phyloP scores from a whole-genome alignment of 1,284 basidiomycete species.

The Taiwanofungus camphoratus region DNA sequence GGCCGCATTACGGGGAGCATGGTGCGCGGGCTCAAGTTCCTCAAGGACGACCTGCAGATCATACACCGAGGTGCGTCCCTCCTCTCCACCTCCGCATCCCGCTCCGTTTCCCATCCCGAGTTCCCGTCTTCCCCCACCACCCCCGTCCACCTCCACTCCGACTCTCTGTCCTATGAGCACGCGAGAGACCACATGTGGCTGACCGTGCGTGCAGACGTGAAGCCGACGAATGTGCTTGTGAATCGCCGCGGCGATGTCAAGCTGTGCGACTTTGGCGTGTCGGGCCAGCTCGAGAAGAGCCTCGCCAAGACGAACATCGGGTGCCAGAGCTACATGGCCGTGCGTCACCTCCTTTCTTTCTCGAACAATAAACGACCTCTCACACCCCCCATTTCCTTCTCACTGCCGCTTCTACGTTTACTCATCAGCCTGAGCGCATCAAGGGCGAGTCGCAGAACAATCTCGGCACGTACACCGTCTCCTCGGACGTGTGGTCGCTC shows the following conservation, averaged over 20 bases:
- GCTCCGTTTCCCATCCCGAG: background rate
- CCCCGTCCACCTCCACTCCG: no score
- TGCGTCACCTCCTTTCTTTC: slow-evolving; percentile 35
- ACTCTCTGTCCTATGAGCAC: no score
- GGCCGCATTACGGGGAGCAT: slow-evolving; percentile 78
- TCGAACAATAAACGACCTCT: background rate
- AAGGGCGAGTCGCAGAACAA: slow-evolving; percentile 89
- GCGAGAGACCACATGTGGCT: no score
- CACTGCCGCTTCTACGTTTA: background rate
- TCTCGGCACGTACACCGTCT: slow-evolving; percentile 88
- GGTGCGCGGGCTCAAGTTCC: slow-evolving; percentile 89
- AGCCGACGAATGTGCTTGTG: slow-evolving; percentile 95
- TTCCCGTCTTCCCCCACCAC: no score
- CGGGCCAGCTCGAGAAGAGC: slow-evolving; percentile 93
- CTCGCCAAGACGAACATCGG: slow-evolving; percentile 98
- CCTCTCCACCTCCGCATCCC: background rate
- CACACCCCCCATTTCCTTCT: background rate
- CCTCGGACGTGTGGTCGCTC: slow-evolving; percentile 98
- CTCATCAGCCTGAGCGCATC: slow-evolving; percentile 82
- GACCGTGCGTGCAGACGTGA: slow-evolving; percentile 61
- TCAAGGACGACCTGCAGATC: slow-evolving; percentile 95
- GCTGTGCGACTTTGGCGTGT: slow-evolving; percentile 97
- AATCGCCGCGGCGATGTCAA: slow-evolving; percentile 89
- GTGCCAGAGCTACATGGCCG: slow-evolving; percentile 98
- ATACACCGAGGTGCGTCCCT: slow-evolving; percentile 82